A percentile compares a stretch with the other conserved stretches of the same genome.
Conservation (phyloP, 306 rosid species). For the Neltuma alba region DNA sequence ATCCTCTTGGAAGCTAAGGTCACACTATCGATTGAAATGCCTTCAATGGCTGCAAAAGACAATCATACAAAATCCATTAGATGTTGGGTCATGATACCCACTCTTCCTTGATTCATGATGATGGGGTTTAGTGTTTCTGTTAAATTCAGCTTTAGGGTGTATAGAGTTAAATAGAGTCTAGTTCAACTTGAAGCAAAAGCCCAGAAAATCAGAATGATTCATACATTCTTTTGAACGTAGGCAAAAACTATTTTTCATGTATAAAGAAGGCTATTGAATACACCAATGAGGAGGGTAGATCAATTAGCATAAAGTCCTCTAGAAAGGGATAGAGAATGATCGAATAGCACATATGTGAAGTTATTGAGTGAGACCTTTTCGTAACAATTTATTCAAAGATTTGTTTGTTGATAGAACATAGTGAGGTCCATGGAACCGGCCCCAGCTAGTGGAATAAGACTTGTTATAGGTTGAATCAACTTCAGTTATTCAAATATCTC, state of each 20-base stretch:
- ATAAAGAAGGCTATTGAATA: too few relatives aligned
- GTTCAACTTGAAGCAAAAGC: conserved; percentile 5
- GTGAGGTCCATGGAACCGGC: too few relatives aligned
- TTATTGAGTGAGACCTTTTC: too few relatives aligned
- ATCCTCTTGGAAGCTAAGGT: conserved; percentile 76
- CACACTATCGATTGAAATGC: conserved; percentile 63
- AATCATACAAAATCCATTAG: conserved; percentile 35
- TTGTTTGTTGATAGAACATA: too few relatives aligned
- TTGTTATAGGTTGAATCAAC: conserved; percentile 17
- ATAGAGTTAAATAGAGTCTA: not conserved
- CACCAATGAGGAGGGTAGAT: too few relatives aligned
- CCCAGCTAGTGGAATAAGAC: too few relatives aligned
- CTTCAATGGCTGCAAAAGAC: conserved; percentile 72
- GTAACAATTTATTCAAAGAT: too few relatives aligned
- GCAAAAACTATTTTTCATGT: conserved; percentile 16
- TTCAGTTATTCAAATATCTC: conserved; percentile 14
- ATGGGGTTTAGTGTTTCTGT: conserved; percentile 8
- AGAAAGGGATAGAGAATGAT: too few relatives aligned
- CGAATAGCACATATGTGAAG: too few relatives aligned
- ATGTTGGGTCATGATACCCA: conserved; percentile 7
- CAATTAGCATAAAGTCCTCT: too few relatives aligned
- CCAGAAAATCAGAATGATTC: conserved; percentile 10
- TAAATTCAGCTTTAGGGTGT: not conserved
- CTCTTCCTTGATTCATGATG: conserved; percentile 22
- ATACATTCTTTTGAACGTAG: conserved; percentile 5